Evolutionary conservation across 2,329 filamentous ascomycete species (phyloP), one percentile per base, ranked within the genome.

Genomic region (Fusarium phyllophilum): DNA sequence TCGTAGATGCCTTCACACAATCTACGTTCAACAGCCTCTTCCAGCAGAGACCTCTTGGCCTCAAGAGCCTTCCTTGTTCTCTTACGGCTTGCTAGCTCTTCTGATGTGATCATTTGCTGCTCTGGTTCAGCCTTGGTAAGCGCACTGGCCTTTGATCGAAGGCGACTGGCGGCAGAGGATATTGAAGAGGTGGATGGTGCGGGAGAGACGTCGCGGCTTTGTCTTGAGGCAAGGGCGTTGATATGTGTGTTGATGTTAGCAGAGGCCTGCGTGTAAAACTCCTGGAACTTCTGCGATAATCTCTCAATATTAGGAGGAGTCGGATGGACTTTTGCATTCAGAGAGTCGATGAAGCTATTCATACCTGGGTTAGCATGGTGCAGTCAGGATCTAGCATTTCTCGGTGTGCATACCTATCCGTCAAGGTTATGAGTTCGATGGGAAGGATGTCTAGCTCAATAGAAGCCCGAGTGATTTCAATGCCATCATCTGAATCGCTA

Each of bases 1-100:
- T 92, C 88, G 79, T 98, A 98, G 51, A 96, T 91, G 60, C 92
- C 91, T 80, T 97, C 94, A 79, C 94, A 97, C 17, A 95, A 89
- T 72, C 93, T 90, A 73, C 94, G 90, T 81, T 99, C 96, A 0
- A 98, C 93, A 8, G 95, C 94, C 82, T 99, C 96, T 82, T 99
- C 96, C 36, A 98, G 83, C 15, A 93, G 87, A 7, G 89, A 82
- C 46, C 91, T 89, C 82, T 97, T 97, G 29, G 91, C 87, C 76
- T 97, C 95, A 17, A 98, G 85, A 11, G 92, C 86, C 78, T 91
- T 93, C 64, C 95, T 89, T 34, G 93, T 93, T 75, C 90, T 93
- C 82, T 95, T 95, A 73, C 92, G 89, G 70, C 95, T 90, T 1
- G 92, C 90, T 52, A 97, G 91, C 81, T 99, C 96, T 8, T 94